phyloP scores from a whole-genome alignment of 208 protist genomes.

The Lotmaria passim region DNA sequence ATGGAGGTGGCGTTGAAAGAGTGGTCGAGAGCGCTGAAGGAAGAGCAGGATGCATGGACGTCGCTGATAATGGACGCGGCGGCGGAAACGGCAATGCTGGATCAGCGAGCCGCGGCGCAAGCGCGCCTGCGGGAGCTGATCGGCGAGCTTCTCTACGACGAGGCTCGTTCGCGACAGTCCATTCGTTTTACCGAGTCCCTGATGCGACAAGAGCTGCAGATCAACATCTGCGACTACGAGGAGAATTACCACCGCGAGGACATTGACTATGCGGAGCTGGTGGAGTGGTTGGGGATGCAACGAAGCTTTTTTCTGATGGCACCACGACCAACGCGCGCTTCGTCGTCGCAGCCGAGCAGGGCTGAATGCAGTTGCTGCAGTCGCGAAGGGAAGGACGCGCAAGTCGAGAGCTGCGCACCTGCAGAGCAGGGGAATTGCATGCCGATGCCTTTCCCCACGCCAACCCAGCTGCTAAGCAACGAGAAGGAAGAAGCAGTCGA shows the following conservation, averaged over 20 bases:
- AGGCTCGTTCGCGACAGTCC: background rate
- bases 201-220: conserved; percentile 7
- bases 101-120: background rate
- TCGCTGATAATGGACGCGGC: background rate
- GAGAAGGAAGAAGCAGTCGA: background rate
- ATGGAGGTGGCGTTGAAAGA: conserved; percentile 11
- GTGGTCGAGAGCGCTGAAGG: conserved; percentile 2
- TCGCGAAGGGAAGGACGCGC: background rate
- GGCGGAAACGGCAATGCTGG: background rate
- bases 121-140: background rate
- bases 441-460: background rate
- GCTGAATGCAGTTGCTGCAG: background rate
- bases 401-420: background rate
- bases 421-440: background rate
- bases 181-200: conserved; percentile 3
- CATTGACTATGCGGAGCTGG: conserved; percentile 4
- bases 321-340: background rate
- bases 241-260: conserved; percentile 15
- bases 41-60: background rate
- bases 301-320: background rate
- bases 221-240: conserved; percentile 14
- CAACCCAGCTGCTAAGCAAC: background rate
- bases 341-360: background rate
- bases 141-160: background rate
- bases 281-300: background rate